phyloP scores from a whole-genome alignment of 148 eudicot species.

The Chenopodium quinoa region DNA sequence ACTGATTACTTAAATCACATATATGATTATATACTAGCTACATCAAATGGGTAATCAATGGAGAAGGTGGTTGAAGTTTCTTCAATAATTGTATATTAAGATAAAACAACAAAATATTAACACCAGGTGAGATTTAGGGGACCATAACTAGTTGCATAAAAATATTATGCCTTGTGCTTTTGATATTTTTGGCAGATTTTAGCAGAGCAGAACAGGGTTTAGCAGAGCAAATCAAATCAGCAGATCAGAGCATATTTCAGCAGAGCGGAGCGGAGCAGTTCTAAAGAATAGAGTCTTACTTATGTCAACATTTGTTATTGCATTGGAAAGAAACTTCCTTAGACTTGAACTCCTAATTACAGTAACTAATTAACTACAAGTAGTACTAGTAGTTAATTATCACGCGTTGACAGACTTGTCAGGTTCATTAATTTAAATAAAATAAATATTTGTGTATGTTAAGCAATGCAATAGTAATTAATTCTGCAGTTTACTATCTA shows the following conservation, averaged over 20 bases:
- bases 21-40: too few species aligned
- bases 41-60: too few species aligned
- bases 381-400: neutral
- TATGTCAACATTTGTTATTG: neutral
- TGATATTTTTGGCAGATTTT: too few species aligned
- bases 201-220: too few species aligned
- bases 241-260: too few species aligned
- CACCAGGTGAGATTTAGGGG: neutral
- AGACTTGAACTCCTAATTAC: neutral
- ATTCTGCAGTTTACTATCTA: neutral
- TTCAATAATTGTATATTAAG: neutral
- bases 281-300: too few species aligned
- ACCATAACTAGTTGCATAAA: neutral
- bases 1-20: too few species aligned
- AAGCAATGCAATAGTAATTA: neutral
- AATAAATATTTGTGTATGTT: neutral
- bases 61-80: too few species aligned
- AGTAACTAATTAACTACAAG: neutral
- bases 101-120: too few species aligned
- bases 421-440: neutral
- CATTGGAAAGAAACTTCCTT: slow-evolving; percentile 11
- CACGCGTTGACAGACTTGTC: slow-evolving; percentile 14
- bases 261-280: too few species aligned
- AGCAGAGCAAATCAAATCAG: too few species aligned
- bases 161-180: too few species aligned